Evolutionary conservation across 129 eudicot species (phyloP).

Genomic region (Lonicera japonica): DNA sequence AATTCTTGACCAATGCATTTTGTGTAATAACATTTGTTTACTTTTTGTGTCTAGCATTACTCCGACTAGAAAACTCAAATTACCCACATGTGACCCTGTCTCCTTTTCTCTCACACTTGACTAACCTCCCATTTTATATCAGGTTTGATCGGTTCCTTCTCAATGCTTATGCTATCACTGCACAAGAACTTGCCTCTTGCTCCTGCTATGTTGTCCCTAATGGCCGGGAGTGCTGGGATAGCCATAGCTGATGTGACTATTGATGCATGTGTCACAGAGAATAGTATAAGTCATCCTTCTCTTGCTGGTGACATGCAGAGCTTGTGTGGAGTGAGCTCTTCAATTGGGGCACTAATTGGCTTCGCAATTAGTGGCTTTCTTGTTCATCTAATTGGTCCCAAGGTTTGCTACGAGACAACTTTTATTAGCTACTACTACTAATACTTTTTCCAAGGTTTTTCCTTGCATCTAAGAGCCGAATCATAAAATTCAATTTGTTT

Average conservation of each 20-base stretch:
- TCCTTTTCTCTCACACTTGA: too few relatives aligned
- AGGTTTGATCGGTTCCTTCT: conserved; percentile 54
- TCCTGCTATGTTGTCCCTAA: conserved; percentile 60
- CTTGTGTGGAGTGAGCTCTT: conserved; percentile 71
- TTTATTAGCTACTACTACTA: background rate
- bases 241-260: conserved; percentile 94
- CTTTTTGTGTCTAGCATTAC: too few relatives aligned
- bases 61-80: too few relatives aligned
- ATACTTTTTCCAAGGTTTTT: conserved; percentile 3
- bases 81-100: too few relatives aligned
- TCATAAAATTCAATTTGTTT: background rate
- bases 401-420: conserved; percentile 34
- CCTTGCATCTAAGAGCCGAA: background rate
- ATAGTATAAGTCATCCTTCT: conserved; percentile 67
- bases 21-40: too few relatives aligned
- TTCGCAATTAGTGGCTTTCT: conserved; percentile 69
- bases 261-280: conserved; percentile 92
- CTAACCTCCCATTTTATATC: conserved; percentile 4
- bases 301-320: conserved; percentile 96
- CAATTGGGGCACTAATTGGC: conserved; percentile 70
- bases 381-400: conserved; percentile 70
- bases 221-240: conserved; percentile 75
- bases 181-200: conserved; percentile 42
- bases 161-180: conserved; percentile 65
- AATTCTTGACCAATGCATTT: too few relatives aligned